phyloP scores from a whole-genome alignment of 805 yeast genomes.

The Starmerella powellii region DNA sequence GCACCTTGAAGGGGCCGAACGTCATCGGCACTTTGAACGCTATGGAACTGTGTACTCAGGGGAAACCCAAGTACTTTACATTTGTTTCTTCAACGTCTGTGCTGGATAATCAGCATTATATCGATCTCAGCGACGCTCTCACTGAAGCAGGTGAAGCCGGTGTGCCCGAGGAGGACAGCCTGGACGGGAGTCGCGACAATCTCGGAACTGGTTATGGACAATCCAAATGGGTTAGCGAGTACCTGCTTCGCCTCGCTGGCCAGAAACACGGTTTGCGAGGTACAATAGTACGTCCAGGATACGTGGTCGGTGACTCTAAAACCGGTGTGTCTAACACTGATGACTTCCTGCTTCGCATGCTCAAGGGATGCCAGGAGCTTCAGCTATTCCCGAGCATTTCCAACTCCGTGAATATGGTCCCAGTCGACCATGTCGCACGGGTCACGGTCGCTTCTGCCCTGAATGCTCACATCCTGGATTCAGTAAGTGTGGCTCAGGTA shows the following conservation, averaged over 20 bases:
- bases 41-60: slow-evolving; percentile 59
- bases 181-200: slow-evolving; percentile 70
- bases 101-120: slow-evolving; percentile 71
- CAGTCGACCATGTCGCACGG: slow-evolving; percentile 96
- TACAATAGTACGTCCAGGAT: slow-evolving; percentile 88
- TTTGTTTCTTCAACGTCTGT: slow-evolving; percentile 96
- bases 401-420: slow-evolving; percentile 89
- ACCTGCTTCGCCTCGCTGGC: slow-evolving; percentile 79
- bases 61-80: slow-evolving; percentile 73
- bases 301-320: slow-evolving; percentile 72
- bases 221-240: slow-evolving; percentile 94
- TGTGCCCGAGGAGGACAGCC: slow-evolving; percentile 68
- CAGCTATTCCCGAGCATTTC: slow-evolving; percentile 75
- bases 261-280: slow-evolving; percentile 68
- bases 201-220: slow-evolving; percentile 93
- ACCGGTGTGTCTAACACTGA: slow-evolving; percentile 93
- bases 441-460: slow-evolving; percentile 75
- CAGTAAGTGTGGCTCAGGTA: slow-evolving; percentile 76
- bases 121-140: slow-evolving; percentile 61
- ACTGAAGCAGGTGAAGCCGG: slow-evolving; percentile 57
- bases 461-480: slow-evolving; percentile 48
- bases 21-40: slow-evolving; percentile 81
- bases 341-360: slow-evolving; percentile 85
- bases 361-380: slow-evolving; percentile 86
- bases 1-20: slow-evolving; percentile 81